Evolutionary conservation across 208 protist genomes (phyloP).

Genomic region (Acanthamoeba divionensis): DNA sequence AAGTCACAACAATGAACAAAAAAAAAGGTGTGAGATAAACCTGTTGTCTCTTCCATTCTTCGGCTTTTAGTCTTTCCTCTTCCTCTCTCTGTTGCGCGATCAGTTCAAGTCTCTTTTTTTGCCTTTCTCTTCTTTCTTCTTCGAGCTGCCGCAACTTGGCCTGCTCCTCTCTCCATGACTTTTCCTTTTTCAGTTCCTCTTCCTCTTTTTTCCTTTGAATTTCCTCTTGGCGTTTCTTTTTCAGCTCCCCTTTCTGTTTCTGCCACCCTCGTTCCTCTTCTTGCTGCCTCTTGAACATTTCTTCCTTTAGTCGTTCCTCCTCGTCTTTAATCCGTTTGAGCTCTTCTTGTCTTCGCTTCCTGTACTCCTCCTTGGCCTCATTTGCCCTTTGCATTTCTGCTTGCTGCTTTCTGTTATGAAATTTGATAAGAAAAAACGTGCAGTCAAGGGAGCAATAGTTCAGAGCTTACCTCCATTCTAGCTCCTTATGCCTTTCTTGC

Average conservation of each 20-base stretch:
- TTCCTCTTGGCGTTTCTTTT: too few relatives aligned
- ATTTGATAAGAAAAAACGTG: background rate
- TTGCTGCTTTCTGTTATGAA: background rate
- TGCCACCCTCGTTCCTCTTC: too few relatives aligned
- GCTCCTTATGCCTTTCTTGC: slow-evolving; percentile 14
- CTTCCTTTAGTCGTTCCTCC: slow-evolving; percentile 46
- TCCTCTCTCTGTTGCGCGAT: background rate
- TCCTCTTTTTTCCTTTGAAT: too few relatives aligned
- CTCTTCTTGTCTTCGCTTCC: background rate
- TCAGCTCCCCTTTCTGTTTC: too few relatives aligned
- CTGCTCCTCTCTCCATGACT: background rate
- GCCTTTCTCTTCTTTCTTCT: background rate
- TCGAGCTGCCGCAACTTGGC: background rate
- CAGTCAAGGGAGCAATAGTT: background rate
- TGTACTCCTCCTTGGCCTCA: background rate
- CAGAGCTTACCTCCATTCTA: background rate
- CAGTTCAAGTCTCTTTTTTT: background rate
- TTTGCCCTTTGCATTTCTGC: background rate
- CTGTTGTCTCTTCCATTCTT: too few relatives aligned
- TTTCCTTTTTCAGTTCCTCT: slow-evolving; percentile 15
- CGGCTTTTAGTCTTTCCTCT: too few relatives aligned
- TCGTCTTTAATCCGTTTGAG: background rate
- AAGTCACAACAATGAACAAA: too few relatives aligned
- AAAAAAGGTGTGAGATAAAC: too few relatives aligned
- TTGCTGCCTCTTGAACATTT: too few relatives aligned